Conservation (phyloP, 371 early-diverging fungal genomes). For the Coemansia sp. region DNA sequence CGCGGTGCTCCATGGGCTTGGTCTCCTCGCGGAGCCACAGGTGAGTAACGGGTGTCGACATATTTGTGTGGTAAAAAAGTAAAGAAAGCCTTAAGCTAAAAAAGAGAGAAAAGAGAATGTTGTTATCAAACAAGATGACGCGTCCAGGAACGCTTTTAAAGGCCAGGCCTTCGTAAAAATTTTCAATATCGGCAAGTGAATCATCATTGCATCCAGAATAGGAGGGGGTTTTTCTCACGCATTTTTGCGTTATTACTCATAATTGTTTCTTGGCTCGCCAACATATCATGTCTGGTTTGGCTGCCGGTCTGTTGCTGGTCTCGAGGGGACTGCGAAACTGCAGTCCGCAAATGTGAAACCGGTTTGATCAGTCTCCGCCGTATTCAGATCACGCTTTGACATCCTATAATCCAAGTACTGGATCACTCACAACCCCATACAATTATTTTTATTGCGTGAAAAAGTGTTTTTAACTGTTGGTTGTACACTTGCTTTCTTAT, state of each 20-base stretch:
- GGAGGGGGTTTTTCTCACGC: not conserved
- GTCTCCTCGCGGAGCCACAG: conserved; percentile 97
- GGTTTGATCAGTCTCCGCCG: not conserved
- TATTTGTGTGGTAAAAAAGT: not conserved
- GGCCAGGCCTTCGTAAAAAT: not conserved
- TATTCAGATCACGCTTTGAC: not conserved
- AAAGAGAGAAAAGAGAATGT: not conserved
- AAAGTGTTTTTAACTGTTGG: no score
- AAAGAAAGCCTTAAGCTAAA: not conserved
- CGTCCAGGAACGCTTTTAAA: not conserved
- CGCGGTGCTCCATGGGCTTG: conserved; percentile 94
- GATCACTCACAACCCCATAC: not conserved
- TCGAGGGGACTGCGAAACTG: not conserved
- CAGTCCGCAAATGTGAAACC: not conserved
- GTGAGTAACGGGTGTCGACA: conserved; percentile 53
- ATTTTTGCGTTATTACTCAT: not conserved
- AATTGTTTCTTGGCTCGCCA: not conserved
- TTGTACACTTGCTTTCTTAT: not conserved
- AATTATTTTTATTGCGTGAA: not conserved
- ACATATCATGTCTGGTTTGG: not conserved
- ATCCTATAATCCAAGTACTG: not conserved
- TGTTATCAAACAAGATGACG: not conserved
- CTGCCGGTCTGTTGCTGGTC: not conserved
- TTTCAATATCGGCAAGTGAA: not conserved
- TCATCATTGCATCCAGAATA: not conserved